Conservation (phyloP, 108 stramenopile species). For the Mediolabrus comicus region DNA sequence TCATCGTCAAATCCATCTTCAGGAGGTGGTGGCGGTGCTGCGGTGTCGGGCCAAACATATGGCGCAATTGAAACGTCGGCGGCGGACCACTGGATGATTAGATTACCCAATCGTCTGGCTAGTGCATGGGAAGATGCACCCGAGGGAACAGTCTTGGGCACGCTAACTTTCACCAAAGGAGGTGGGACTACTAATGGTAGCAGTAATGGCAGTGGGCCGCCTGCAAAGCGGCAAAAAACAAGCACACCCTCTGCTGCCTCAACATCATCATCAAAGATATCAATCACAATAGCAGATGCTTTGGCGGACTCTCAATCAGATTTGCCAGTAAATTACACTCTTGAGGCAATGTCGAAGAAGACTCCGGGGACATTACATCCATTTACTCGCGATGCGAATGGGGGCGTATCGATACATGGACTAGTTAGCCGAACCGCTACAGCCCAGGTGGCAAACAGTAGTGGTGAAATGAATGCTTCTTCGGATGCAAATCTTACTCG, state of each 20-base stretch:
- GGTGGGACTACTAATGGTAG: constrained; percentile 25
- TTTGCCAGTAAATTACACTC: constrained; percentile 75
- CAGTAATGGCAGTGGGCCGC: neutral
- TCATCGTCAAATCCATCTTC: constrained; percentile 7
- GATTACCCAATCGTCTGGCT: constrained; percentile 70
- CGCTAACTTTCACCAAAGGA: constrained; percentile 80
- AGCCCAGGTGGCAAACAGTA: constrained; percentile 62
- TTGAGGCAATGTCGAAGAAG: constrained; percentile 86
- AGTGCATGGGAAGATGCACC: constrained; percentile 72
- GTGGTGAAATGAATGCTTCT: constrained; percentile 5
- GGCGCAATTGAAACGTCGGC: constrained; percentile 35
- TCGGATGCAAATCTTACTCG: constrained; percentile 37
- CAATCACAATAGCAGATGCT: constrained; percentile 18
- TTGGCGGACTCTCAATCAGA: constrained; percentile 43
- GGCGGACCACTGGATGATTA: constrained; percentile 66
- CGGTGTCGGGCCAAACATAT: constrained; percentile 45
- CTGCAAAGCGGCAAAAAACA: constrained; percentile 29
- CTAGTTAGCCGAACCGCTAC: constrained; percentile 70
- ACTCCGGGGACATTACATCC: constrained; percentile 71
- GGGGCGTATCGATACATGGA: constrained; percentile 75
- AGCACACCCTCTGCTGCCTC: constrained; percentile 8
- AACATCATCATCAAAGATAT: constrained; percentile 23
- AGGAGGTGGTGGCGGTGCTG: constrained; percentile 3
- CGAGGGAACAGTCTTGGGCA: constrained; percentile 79
- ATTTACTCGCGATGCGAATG: constrained; percentile 61